Evolutionary conservation across 1,284 basidiomycete species (phyloP), one percentile per base, ranked within the genome.

Genomic region (Athelia psychrophila): DNA sequence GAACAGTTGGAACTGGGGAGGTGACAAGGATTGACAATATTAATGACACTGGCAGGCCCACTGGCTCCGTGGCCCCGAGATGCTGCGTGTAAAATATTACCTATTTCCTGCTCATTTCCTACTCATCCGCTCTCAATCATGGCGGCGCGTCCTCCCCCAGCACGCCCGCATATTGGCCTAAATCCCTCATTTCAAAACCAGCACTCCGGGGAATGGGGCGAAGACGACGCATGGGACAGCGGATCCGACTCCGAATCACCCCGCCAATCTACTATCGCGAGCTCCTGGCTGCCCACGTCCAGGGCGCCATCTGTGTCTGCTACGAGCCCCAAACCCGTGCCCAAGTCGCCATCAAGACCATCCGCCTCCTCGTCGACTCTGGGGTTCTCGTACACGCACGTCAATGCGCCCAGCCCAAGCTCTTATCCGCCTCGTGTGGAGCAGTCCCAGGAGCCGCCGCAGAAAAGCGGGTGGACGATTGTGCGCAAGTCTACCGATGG

Each of bases 171-270:
- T 27, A 46, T 46, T 27, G 44, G 44, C 4, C 16, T 46, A 46
- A 23, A 46, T 20, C 44, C 44, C 16, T 24, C 44, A 24, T 42
- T 42, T 16, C 6, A 42, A n/a, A 22, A 10, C 24, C 44, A 10
- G 5, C 16, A 16, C 16, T 23, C 44, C 10, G 19, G n/a, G 8
- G 44, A 46, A 8, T 88, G 88, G 87, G 86, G 73, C 12, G 88
- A 91, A 65, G 92, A 95, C 59, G 92, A 95, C 66, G 91, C 86
- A 44, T 95, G 93, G 92, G 92, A 95, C 73, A 89, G 86, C 59
- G 79, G 79, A 51, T 93, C 91, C 3, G 92, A 94, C 69, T 84
- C 86, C 44, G 92, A 93, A 65, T 83, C 83, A 40, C 78, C 81
- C 44, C 66, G 72, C 56, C 79, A 77, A 50, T 76, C 77, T 9